Base-by-base conservation (phyloP, 73 alveolate genomes). In the Paramecium sonneborni region DNA sequence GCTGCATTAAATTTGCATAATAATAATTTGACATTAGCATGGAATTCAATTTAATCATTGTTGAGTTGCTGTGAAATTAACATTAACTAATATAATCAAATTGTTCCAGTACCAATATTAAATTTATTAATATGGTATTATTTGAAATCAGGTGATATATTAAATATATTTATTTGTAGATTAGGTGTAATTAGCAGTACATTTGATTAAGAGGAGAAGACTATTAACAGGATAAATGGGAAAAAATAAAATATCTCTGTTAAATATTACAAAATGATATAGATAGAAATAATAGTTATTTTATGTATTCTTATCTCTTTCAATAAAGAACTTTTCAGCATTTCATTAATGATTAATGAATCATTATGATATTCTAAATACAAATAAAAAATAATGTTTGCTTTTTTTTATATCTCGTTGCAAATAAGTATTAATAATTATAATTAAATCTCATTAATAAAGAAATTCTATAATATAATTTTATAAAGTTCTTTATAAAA, bases 201-300 rank as follows among this genome's bases (percentile, higher is more conserved):
- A 79, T 32, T 79, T 79, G 55, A 44, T 79, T 9, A 79, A 79
- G 74, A 79, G 90, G 41, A 79, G 90, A 44, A 39, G 90, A 43
- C 24, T 79, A 9, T 39, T 79, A 24, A 79, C 90, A 43, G 90
- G 90, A 44, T 39, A 32, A 23, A 79, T 79, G 69, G 90, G 90
- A 23, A 79, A 79, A 41, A 38, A 79, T 79, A 79, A 79, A 46
- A 79, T 79, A 43, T 79, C 69, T 39, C 90, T 79, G 21, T 79
- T 79, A 41, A 79, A 79, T 79, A 79, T 79, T 43, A 43, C 90
- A 9, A 79, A 79, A 79, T 79, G 90, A 79, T 35, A 72, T 35
- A 34, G 44, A 35, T 72, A 72, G 20, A 52, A 52, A 52, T 52
- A 52, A 52, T 52, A 52, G 68, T 52, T 52, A 52, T 18, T n/a